phyloP scores from a whole-genome alignment of 129 eudicot genomes.

The Mikania micrantha region DNA sequence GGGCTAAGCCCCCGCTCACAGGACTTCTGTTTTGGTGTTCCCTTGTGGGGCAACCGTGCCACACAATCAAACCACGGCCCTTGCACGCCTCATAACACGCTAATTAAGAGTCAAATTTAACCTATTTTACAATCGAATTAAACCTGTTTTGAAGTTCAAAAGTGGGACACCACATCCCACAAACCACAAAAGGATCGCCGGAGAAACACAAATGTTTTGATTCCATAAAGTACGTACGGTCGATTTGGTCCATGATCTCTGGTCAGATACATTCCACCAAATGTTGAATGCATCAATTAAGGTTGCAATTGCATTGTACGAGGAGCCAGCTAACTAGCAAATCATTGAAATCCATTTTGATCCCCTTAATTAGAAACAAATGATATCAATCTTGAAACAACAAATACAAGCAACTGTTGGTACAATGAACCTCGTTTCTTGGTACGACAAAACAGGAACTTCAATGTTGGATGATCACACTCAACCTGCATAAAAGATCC shows the following conservation, averaged over 20 bases:
- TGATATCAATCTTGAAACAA: constrained; percentile 33
- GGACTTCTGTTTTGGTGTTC: no score
- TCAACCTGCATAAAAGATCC: constrained; percentile 22
- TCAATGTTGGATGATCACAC: constrained; percentile 27
- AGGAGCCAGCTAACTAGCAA: constrained; percentile 18
- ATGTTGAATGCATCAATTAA: constrained; percentile 20
- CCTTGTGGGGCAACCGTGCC: no score
- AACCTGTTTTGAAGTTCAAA: neutral
- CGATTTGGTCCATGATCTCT: neutral
- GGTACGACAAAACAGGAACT: constrained; percentile 26
- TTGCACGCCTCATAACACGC: no score
- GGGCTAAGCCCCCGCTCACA: no score
- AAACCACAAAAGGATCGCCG: neutral
- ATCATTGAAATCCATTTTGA: constrained; percentile 28
- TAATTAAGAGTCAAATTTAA: no score
- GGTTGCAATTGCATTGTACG: constrained; percentile 4
- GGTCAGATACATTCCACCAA: neutral
- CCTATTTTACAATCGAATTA: neutral
- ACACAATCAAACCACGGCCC: no score
- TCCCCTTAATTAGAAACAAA: constrained; percentile 23
- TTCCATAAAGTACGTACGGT: neutral
- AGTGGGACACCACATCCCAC: neutral
- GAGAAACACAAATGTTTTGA: neutral
- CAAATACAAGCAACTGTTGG: constrained; percentile 4
- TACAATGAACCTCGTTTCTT: constrained; percentile 29